Percentiles rank a stretch among this genome's conserved stretches.
These are phyloP conservation scores for Saccharomycopsis capsularis DNA, from an alignment of 805 yeast species.

Conservation along the genomic window DNA sequence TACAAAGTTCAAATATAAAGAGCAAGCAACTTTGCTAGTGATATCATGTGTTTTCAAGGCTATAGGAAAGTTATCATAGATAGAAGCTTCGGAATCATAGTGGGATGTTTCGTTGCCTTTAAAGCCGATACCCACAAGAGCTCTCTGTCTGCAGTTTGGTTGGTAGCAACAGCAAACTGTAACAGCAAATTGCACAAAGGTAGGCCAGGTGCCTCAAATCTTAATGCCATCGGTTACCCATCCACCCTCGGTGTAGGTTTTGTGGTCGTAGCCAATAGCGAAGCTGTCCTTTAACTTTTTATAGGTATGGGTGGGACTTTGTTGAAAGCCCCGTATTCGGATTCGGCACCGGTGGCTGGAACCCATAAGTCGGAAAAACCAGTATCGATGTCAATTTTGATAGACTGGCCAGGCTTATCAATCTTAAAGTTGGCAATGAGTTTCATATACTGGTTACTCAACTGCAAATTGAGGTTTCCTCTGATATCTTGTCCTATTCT, in stretches of 20 bases:
- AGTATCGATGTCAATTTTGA: constrained; percentile 27
- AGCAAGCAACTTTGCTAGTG: constrained; percentile 44
- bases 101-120: constrained; percentile 54
- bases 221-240: constrained; percentile 30
- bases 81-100: constrained; percentile 22
- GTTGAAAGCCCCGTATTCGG: constrained; percentile 34
- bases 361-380: constrained; percentile 32
- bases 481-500: constrained; percentile 7
- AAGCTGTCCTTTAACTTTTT: constrained; percentile 30
- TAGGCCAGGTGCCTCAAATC: constrained; percentile 17
- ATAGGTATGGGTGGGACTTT: constrained; percentile 30
- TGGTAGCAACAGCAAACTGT: too few relatives aligned
- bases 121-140: constrained; percentile 68
- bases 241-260: constrained; percentile 40
- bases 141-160: constrained; percentile 16
- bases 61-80: constrained; percentile 43
- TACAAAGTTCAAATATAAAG: constrained; percentile 48
- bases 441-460: constrained; percentile 14
- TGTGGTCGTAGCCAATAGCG: constrained; percentile 41
- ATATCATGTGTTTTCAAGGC: constrained; percentile 34
- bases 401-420: constrained; percentile 26
- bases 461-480: constrained; percentile 9
- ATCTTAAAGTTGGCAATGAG: constrained; percentile 27
- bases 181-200: constrained; percentile 12
- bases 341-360: constrained; percentile 13